Evolutionary conservation across 2,329 filamentous ascomycete genomes (phyloP), one percentile per base, ranked within the genome.

Genomic region (Colletotrichum sp.): DNA sequence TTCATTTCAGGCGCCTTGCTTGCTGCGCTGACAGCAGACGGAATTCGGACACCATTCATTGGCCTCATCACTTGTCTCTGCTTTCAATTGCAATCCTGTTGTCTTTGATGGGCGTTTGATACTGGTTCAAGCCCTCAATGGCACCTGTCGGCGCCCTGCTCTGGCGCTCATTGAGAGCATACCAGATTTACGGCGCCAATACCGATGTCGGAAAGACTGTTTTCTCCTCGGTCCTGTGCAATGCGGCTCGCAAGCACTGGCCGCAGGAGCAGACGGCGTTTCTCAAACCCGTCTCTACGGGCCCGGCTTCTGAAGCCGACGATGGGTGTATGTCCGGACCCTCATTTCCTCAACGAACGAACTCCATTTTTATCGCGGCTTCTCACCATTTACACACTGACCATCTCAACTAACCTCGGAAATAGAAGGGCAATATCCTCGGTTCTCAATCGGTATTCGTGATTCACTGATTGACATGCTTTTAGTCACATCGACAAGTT

Each of bases 201-300:
- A 97, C 95, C 0, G 92, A 95, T 78, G 94, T 97, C 30, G 95
- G 95, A 78, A 98, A 98, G 87, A 98, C 95, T 0, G 91, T 98
- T 36, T 90, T 96, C 74, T 93, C 94, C 3, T 95, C 94, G 0
- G 84, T 95, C 14, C 87, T 98, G 5, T 94, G 92, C 82, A 92
- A 91, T 77, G 90, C 93, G 10, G 89, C 92, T 6, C 86, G 85
- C 48, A 86, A 85, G 30, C 84, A 85, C 52, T 86, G 87, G 78
- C 83, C 83, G 9, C 80, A 85, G 24, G 88, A 90, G 61, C 84
- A 85, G 24, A 89, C 92, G 2, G 88, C 90, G 13, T 98, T 95
- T 82, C 82, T 98, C 71, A 98, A 98, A 83, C 95, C 95, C 0
- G 92, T 98, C 3, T 96, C 95, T 3, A 97, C 95, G 0, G 95